Percentiles rank a stretch among this genome's conserved stretches.
phyloP scores from a whole-genome alignment of 2,329 filamentous ascomycete genomes.

The Apiospora malaysiana region DNA sequence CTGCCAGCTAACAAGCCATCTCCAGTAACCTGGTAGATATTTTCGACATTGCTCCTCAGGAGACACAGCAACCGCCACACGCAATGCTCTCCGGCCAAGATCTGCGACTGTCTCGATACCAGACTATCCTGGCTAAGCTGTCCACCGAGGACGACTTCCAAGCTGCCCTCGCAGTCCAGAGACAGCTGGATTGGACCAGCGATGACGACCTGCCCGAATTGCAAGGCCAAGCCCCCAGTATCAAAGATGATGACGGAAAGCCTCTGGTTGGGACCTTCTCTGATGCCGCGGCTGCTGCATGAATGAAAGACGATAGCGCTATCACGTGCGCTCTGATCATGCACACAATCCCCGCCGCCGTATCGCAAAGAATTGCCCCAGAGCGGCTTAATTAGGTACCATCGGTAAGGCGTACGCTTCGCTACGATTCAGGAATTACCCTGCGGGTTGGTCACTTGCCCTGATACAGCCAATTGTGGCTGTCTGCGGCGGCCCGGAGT shows the following conservation, averaged over 20 bases:
- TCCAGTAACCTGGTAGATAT: slow-evolving; percentile 70
- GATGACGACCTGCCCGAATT: slow-evolving; percentile 52
- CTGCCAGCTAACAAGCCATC: not conserved
- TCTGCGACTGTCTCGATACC: slow-evolving; percentile 62
- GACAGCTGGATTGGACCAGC: slow-evolving; percentile 57
- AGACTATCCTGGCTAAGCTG: slow-evolving; percentile 66
- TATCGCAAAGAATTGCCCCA: slow-evolving; percentile 5
- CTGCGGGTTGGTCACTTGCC: not conserved
- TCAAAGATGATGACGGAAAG: slow-evolving; percentile 47
- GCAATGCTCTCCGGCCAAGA: slow-evolving; percentile 55
- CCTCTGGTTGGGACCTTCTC: slow-evolving; percentile 66
- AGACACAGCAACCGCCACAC: slow-evolving; percentile 40
- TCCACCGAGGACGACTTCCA: slow-evolving; percentile 49
- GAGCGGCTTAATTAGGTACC: slow-evolving; percentile 11
- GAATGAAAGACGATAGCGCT: not conserved
- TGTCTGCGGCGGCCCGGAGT: slow-evolving; percentile 11
- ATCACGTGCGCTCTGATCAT: slow-evolving; percentile 3
- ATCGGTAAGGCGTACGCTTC: not conserved
- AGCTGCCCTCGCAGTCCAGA: slow-evolving; percentile 47
- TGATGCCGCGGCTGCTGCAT: slow-evolving; percentile 57
- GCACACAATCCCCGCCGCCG: not conserved
- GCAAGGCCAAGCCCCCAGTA: slow-evolving; percentile 45
- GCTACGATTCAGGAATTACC: not conserved
- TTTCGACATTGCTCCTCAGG: slow-evolving; percentile 66
- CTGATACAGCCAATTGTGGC: slow-evolving; percentile 8